Evolutionary conservation across 2,329 filamentous ascomycete genomes (phyloP).

Genomic region (Hymenoscyphus linearis): DNA sequence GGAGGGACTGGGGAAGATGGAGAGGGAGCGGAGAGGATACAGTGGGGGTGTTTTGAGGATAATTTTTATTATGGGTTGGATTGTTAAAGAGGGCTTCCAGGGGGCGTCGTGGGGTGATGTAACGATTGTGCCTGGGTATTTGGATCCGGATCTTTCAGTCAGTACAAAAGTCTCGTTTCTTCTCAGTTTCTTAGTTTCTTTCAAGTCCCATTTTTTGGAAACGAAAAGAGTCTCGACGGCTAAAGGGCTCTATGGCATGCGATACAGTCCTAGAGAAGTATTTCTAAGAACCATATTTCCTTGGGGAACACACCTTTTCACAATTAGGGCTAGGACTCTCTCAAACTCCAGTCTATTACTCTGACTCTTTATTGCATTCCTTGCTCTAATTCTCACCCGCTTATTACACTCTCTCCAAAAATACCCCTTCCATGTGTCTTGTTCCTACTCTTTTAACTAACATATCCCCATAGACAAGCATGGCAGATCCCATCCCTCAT

Average conservation of each 20-base stretch:
- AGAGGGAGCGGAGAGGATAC: constrained; percentile 19
- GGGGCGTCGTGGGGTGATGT: constrained; percentile 22
- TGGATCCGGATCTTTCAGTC: constrained; percentile 33
- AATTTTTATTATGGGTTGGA: constrained; percentile 38
- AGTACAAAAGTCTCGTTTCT: constrained; percentile 9
- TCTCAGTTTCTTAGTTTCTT: not conserved
- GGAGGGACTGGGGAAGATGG: constrained; percentile 21
- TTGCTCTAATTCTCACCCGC: too few relatives aligned
- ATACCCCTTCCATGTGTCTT: not conserved
- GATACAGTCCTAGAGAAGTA: not conserved
- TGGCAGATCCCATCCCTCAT: constrained; percentile 31
- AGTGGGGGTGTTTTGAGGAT: constrained; percentile 28
- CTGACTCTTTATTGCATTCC: too few relatives aligned
- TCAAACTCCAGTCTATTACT: too few relatives aligned
- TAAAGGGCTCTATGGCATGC: too few relatives aligned
- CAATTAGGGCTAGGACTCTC: too few relatives aligned
- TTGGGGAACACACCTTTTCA: not conserved
- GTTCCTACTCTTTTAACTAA: not conserved
- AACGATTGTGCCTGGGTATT: constrained; percentile 30
- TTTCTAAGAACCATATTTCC: not conserved
- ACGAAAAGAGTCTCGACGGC: too few relatives aligned
- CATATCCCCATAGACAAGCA: constrained; percentile 29
- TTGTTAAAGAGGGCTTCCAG: constrained; percentile 17
- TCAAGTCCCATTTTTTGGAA: not conserved
- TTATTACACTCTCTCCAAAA: not conserved